Conservation (phyloP, 768 basidiomycete species). For the Crassisporium funariophilum region DNA sequence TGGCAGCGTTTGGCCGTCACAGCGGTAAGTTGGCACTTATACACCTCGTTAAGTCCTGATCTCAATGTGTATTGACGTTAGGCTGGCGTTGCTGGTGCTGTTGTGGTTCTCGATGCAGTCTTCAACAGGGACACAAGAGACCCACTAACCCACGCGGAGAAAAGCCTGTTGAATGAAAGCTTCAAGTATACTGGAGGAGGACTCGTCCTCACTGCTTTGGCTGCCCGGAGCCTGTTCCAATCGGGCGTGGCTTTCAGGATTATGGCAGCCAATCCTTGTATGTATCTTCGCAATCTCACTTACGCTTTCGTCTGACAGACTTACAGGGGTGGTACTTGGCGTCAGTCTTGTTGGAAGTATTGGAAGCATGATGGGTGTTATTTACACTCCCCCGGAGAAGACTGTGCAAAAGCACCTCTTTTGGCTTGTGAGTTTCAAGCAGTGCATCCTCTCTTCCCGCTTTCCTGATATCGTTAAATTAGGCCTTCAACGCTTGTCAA, state of each 20-base stretch:
- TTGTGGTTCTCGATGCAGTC: conserved; percentile 61
- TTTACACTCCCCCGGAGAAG: conserved; percentile 78
- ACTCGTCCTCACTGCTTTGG: conserved; percentile 71
- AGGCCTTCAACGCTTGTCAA: conserved; percentile 88
- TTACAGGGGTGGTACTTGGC: conserved; percentile 78
- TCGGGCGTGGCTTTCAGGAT: conserved; percentile 69
- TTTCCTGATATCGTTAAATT: background rate
- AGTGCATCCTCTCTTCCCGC: background rate
- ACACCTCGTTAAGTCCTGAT: conserved; percentile 30
- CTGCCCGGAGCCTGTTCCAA: conserved; percentile 78
- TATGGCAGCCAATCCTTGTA: conserved; percentile 85
- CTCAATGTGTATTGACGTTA: conserved; percentile 39
- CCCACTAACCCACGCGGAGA: conserved; percentile 60
- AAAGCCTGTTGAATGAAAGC: conserved; percentile 69
- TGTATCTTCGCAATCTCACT: conserved; percentile 19
- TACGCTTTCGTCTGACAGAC: background rate
- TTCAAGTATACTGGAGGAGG: conserved; percentile 88
- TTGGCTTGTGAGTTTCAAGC: conserved; percentile 62
- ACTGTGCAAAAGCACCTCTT: conserved; percentile 76
- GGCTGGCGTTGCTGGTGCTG: conserved; percentile 74
- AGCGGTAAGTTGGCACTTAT: conserved; percentile 26
- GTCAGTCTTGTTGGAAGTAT: conserved; percentile 79
- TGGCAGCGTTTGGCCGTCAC: conserved; percentile 35
- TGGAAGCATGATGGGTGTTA: conserved; percentile 83
- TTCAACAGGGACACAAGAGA: conserved; percentile 83